A percentile compares a stretch with the other conserved stretches of the same genome.
Evolutionary conservation across 768 basidiomycete genomes (phyloP).

Genomic region (Leccinum subgranulosum): DNA sequence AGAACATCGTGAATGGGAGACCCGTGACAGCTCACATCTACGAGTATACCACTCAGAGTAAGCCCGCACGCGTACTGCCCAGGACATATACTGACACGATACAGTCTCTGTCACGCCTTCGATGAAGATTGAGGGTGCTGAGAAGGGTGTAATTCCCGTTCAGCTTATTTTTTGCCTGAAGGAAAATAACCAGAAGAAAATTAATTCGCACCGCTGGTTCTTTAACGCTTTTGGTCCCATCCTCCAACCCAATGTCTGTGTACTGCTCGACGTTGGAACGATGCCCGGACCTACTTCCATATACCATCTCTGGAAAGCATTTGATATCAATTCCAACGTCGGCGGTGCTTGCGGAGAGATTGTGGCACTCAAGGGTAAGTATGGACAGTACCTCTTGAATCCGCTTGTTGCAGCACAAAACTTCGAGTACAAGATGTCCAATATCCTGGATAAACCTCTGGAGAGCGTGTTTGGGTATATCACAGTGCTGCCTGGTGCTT

Average conservation of each 20-base stretch:
- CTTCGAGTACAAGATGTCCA: conserved; percentile 93
- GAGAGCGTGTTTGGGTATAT: conserved; percentile 93
- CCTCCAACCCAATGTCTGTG: conserved; percentile 88
- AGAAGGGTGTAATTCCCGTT: conserved; percentile 80
- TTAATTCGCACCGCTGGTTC: conserved; percentile 94
- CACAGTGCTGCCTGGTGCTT: conserved; percentile 89
- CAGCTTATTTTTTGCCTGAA: conserved; percentile 92
- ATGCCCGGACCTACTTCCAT: conserved; percentile 86
- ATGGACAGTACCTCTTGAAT: conserved; percentile 73
- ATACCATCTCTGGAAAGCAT: conserved; percentile 94
- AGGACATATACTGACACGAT: conserved; percentile 6
- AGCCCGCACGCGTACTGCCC: neutral
- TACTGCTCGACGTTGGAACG: conserved; percentile 84
- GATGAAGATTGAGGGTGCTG: conserved; percentile 76
- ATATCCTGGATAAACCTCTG: conserved; percentile 89
- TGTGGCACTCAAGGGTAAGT: conserved; percentile 86
- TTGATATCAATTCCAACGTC: conserved; percentile 88
- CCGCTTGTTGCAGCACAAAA: conserved; percentile 90
- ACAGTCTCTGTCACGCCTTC: conserved; percentile 78
- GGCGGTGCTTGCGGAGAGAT: conserved; percentile 97
- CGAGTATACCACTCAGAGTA: conserved; percentile 92
- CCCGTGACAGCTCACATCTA: conserved; percentile 88
- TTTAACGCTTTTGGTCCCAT: conserved; percentile 87
- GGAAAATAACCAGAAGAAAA: conserved; percentile 94
- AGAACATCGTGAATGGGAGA: conserved; percentile 77